Conservation (phyloP, 345 rosid species). For the Excoecaria cochinchinensis region DNA sequence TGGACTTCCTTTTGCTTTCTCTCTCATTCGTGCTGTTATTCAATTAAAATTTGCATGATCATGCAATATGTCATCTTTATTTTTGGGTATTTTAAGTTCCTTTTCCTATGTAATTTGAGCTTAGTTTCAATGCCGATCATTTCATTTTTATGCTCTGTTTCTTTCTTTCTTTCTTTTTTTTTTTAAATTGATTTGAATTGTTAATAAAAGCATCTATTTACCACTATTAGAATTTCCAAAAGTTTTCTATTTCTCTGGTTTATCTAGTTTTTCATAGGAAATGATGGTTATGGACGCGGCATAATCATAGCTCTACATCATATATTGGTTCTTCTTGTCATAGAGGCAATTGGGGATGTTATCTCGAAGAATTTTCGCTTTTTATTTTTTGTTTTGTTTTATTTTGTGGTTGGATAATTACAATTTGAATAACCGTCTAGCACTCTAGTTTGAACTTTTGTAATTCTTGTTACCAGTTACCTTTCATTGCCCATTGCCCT, state of each 20-base stretch:
- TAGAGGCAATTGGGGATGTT: no score
- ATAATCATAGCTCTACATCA: no score
- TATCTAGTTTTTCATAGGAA: no score
- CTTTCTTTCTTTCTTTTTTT: no score
- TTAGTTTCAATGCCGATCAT: background rate
- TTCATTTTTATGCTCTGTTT: background rate
- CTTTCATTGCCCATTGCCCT: background rate
- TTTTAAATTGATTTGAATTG: no score
- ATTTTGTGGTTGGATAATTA: background rate
- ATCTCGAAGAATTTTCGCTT: no score
- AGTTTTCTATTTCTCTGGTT: background rate
- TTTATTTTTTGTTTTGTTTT: no score
- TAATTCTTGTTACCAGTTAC: background rate
- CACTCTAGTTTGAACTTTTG: background rate
- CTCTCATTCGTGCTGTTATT: background rate
- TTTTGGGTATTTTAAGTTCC: no score
- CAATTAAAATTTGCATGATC: background rate
- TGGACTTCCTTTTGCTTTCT: background rate
- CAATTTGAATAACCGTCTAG: background rate
- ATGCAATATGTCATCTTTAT: background rate
- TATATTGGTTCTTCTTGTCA: no score
- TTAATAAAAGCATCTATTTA: no score
- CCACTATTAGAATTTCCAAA: background rate
- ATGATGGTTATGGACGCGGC: no score
- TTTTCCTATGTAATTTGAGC: background rate